Percentiles rank a stretch among this genome's conserved stretches.
These are phyloP conservation scores for Xylaria nigripes DNA, from an alignment of 495 filamentous ascomycete genomes.

Conservation along the genomic window DNA sequence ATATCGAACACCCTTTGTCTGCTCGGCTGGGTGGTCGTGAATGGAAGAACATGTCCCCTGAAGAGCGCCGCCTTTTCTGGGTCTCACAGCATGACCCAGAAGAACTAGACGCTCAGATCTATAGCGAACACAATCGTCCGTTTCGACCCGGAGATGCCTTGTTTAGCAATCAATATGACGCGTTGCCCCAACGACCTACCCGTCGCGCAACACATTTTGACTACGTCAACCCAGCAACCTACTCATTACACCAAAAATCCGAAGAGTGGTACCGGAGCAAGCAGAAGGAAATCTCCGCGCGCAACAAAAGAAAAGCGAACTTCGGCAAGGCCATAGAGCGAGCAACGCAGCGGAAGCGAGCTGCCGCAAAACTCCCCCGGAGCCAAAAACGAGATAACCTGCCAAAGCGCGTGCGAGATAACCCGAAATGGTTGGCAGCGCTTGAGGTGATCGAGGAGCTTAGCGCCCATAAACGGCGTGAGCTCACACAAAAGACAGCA, in stretches of 20 bases:
- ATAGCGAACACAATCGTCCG: slow-evolving; percentile 19
- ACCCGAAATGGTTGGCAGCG: slow-evolving; percentile 20
- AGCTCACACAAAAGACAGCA: not conserved
- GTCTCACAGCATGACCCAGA: slow-evolving; percentile 18
- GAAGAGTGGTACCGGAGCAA: slow-evolving; percentile 35
- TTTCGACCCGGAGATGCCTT: slow-evolving; percentile 19
- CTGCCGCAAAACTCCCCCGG: not conserved
- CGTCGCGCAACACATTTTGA: slow-evolving; percentile 20
- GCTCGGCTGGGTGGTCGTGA: slow-evolving; percentile 6
- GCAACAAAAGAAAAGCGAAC: slow-evolving; percentile 34
- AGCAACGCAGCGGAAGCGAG: slow-evolving; percentile 21
- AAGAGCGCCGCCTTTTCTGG: slow-evolving; percentile 18
- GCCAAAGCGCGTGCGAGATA: slow-evolving; percentile 21
- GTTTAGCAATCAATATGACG: slow-evolving; percentile 10
- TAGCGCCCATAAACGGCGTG: slow-evolving; percentile 1
- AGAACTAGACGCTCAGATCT: slow-evolving; percentile 22
- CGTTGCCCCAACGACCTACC: slow-evolving; percentile 14
- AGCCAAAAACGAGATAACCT: slow-evolving; percentile 4
- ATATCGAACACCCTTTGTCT: not conserved
- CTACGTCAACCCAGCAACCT: slow-evolving; percentile 38
- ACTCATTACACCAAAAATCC: slow-evolving; percentile 31
- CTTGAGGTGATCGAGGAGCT: slow-evolving; percentile 21
- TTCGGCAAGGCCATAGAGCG: slow-evolving; percentile 24
- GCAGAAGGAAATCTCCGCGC: slow-evolving; percentile 33
- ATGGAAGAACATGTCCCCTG: slow-evolving; percentile 12